These are phyloP conservation scores for Fusarium sp. DNA, from an alignment of 2,329 filamentous ascomycete species.

Conservation along the genomic window DNA sequence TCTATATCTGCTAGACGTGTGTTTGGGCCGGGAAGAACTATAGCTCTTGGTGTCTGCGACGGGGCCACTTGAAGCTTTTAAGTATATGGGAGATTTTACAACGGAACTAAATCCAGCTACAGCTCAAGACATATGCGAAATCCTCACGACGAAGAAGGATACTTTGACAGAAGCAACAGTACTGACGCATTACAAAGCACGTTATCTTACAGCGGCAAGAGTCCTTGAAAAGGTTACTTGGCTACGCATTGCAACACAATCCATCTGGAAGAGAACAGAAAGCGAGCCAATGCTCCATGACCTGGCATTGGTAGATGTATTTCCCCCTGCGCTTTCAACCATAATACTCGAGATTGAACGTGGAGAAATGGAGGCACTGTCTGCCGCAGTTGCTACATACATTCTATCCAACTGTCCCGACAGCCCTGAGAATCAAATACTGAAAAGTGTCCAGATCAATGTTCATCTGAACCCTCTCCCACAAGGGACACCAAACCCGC, in stretches of 20 bases:
- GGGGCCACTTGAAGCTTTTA: not conserved
- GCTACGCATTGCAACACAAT: not conserved
- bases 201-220: not conserved
- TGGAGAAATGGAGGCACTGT: not conserved
- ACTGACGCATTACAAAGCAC: not conserved
- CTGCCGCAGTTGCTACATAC: not conserved
- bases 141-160: not conserved
- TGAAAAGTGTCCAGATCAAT: not conserved
- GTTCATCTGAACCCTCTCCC: not conserved
- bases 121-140: not conserved
- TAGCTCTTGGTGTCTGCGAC: not conserved
- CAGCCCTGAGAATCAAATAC: not conserved
- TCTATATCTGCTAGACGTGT: not conserved
- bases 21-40: not conserved
- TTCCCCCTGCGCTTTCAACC: not conserved
- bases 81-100: fast-evolving
- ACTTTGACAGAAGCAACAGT: not conserved
- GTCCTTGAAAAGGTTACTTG: not conserved
- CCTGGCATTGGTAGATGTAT: not conserved
- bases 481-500: too few species aligned
- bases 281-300: not conserved
- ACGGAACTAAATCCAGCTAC: not conserved
- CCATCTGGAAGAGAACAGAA: not conserved
- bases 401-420: not conserved
- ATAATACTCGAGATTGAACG: not conserved